Evolutionary conservation across 306 rosid species (phyloP).

Genomic region (Cicer cuneatum): DNA sequence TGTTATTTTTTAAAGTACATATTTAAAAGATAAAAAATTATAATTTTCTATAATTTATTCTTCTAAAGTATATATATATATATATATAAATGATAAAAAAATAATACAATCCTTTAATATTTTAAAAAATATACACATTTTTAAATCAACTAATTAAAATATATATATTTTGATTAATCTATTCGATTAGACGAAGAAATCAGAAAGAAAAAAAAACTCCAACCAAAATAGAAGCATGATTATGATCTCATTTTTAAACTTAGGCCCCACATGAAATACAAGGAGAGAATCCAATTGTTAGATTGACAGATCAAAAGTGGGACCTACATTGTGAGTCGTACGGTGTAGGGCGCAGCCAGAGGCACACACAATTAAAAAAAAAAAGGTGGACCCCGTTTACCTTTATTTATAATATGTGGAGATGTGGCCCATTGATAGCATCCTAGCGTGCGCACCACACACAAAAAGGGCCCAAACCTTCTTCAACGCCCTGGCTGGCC

Average conservation of each 20-base stretch:
- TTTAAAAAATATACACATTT: no score
- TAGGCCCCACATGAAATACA: slow-evolving; percentile 27
- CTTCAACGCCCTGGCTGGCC: slow-evolving; percentile 34
- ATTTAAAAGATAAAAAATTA: no score
- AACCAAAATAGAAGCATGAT: slow-evolving; percentile 37
- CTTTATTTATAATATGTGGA: background rate
- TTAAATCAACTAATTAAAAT: no score
- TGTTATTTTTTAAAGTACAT: no score
- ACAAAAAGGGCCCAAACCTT: slow-evolving; percentile 33
- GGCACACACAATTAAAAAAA: slow-evolving; percentile 41
- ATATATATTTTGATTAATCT: no score
- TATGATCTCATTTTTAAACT: background rate
- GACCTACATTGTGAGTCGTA: slow-evolving; percentile 36
- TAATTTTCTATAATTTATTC: no score
- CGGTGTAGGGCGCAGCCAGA: slow-evolving; percentile 36
- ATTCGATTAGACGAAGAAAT: no score
- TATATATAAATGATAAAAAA: no score
- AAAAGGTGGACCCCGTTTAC: slow-evolving; percentile 49
- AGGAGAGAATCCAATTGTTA: background rate
- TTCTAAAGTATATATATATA: no score
- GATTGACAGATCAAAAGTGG: slow-evolving; percentile 27
- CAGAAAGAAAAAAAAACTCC: background rate
- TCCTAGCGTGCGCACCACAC: slow-evolving; percentile 50
- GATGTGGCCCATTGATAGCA: slow-evolving; percentile 35
- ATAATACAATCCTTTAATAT: no score